These are phyloP conservation scores for Oropetium thomaeum DNA, from an alignment of 176 grass and related monocot species.

Conservation along the genomic window DNA sequence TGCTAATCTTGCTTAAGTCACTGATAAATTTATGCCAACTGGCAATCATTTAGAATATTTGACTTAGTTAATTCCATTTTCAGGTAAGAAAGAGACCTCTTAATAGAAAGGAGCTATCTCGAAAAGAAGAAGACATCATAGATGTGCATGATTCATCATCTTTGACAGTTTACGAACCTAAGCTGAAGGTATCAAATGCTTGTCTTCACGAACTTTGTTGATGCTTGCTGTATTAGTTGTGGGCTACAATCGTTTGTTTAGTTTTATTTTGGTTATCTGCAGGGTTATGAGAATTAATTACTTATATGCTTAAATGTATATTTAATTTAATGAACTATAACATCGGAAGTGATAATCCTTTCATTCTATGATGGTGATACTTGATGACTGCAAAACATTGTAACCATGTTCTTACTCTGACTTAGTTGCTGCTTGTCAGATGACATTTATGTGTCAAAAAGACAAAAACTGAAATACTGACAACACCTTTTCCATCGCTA, in stretches of 20 bases:
- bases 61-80: slow-evolving; percentile 36
- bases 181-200: slow-evolving; percentile 70
- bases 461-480: background rate
- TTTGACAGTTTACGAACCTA: slow-evolving; percentile 91
- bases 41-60: slow-evolving; percentile 27
- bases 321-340: slow-evolving; percentile 1
- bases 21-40: slow-evolving; percentile 1
- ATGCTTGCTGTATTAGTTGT: slow-evolving; percentile 11
- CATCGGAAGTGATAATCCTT: background rate
- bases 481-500: background rate
- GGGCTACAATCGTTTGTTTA: background rate
- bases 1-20: slow-evolving; percentile 26
- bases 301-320: slow-evolving; percentile 11
- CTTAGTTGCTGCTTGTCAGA: background rate
- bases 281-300: slow-evolving; percentile 1
- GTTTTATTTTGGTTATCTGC: background rate
- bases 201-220: background rate
- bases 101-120: slow-evolving; percentile 94
- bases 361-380: slow-evolving; percentile 2
- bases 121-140: slow-evolving; percentile 97
- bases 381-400: background rate
- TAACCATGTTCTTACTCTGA: background rate
- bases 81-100: slow-evolving; percentile 98
- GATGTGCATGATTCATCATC: slow-evolving; percentile 65
- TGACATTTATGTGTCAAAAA: background rate